Evolutionary conservation across 768 basidiomycete genomes (phyloP).

Genomic region (Xanthoconium stramineum): DNA sequence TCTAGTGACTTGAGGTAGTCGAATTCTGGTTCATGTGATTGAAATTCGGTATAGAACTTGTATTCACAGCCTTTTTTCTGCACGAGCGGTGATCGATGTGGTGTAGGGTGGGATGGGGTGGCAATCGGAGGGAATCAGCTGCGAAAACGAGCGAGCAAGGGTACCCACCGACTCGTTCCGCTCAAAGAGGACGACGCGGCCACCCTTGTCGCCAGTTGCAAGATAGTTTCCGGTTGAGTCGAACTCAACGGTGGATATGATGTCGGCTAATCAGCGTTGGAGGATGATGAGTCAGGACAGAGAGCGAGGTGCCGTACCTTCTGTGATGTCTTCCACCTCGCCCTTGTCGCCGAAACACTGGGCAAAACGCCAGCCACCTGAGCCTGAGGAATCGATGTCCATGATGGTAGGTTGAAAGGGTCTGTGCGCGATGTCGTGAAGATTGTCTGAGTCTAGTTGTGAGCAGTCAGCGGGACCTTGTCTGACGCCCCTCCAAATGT

Average conservation of each 20-base stretch:
- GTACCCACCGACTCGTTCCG: constrained; percentile 88
- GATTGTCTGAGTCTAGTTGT: constrained; percentile 9
- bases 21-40: constrained; percentile 99
- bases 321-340: constrained; percentile 98
- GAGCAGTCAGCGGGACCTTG: constrained; percentile 10
- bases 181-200: constrained; percentile 97
- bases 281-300: constrained; percentile 14
- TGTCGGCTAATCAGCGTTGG: constrained; percentile 75
- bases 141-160: constrained; percentile 6
- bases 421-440: constrained; percentile 10
- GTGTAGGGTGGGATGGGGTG: constrained; percentile 7
- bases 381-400: constrained; percentile 82
- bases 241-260: constrained; percentile 99
- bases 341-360: constrained; percentile 99
- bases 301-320: constrained; percentile 56
- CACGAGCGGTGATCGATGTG: constrained; percentile 16
- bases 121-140: constrained; percentile 36
- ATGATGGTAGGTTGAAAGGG: constrained; percentile 37
- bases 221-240: constrained; percentile 99
- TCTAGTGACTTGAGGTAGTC: constrained; percentile 99
- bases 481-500: constrained; percentile 16
- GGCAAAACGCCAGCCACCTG: constrained; percentile 96
- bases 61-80: constrained; percentile 99
- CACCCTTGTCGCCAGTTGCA: constrained; percentile 99
- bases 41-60: constrained; percentile 99